phyloP scores from a whole-genome alignment of 495 filamentous ascomycete genomes.

The Aspergillus ostianus region DNA sequence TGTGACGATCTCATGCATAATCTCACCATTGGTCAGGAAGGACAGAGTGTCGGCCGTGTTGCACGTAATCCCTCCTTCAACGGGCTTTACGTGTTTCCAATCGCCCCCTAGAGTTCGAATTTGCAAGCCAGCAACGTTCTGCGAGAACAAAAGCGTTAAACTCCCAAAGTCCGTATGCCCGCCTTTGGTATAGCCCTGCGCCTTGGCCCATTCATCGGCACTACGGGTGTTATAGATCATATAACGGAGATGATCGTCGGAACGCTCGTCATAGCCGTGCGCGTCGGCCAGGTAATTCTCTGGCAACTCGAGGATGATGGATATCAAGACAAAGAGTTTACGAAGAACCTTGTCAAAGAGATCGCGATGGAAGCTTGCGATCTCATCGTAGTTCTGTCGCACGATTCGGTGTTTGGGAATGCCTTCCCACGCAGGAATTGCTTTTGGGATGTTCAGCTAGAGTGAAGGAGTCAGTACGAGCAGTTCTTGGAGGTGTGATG shows the following conservation, averaged over 20 bases:
- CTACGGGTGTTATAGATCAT: conserved; percentile 54
- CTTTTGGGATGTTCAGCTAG: conserved; percentile 50
- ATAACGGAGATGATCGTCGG: conserved; percentile 52
- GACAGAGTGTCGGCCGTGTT: conserved; percentile 48
- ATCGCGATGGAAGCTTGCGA: conserved; percentile 24
- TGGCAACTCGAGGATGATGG: conserved; percentile 53
- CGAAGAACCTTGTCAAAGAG: conserved; percentile 20
- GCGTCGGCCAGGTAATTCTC: conserved; percentile 48
- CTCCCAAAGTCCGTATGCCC: conserved; percentile 57
- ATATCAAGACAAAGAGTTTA: conserved; percentile 35
- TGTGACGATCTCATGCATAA: not conserved
- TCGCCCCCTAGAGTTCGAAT: conserved; percentile 41
- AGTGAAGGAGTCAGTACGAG: not conserved
- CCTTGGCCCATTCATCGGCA: conserved; percentile 43
- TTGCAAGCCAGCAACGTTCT: conserved; percentile 54
- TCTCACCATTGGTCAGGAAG: conserved; percentile 37
- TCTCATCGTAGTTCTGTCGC: conserved; percentile 23
- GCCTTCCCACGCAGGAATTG: conserved; percentile 40
- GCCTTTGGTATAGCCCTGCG: conserved; percentile 39
- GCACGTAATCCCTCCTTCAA: conserved; percentile 44
- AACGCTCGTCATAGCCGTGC: conserved; percentile 47
- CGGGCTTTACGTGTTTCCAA: conserved; percentile 50
- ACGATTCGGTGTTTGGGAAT: conserved; percentile 24
- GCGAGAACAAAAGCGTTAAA: conserved; percentile 54
- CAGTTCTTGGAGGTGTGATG: too few relatives aligned